Evolutionary conservation across 768 basidiomycete genomes (phyloP), one percentile per base, ranked within the genome.

Genomic region (Sporobolomyces pararoseus): DNA sequence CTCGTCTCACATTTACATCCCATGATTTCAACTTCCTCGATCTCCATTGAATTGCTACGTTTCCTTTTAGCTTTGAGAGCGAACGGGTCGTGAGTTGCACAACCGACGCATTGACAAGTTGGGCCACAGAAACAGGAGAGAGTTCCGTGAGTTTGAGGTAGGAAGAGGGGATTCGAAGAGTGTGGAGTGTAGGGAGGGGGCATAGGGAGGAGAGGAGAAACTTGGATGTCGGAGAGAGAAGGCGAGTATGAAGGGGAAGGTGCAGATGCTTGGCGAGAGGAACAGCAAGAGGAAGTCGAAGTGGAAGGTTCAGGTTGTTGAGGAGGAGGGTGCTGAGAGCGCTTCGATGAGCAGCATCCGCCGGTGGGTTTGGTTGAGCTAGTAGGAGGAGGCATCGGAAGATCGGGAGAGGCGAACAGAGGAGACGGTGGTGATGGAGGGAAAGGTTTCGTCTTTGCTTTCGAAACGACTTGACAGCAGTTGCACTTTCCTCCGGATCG

Each of bases 401-500:
- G 63, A 17, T 31, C 37, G 2, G 39, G 6, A 3, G 39, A n/a
- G 44, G n/a, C 44, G 53, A 65, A 55, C 19, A 54, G 1, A 17
- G 34, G 65, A 7, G 29, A 46, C 9, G 52, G 16, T 21, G 58
- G n/a, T 19, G 59, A 21, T 21, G 29, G 50, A 7, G 59, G 42
- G 57, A 71, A 59, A 21, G 51, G 16, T 46, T 65, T 65, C 52
- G 53, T 46, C 19, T 25, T 52, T 16, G 49, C 51, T 29, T 7
- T 21, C 21, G 65, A 31, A 27, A 50, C 59, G 51, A 27, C 58
- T 55, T 50, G 35, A 76, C 79, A 81, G 72, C 80, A 81, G 63
- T 68, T 75, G 71, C 80, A 81, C 16, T 73, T 75, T 3, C 80
- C 79, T 21, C 75, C 77, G 4, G 68, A 72, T 12, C 74, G 73